A percentile compares a stretch with the other conserved stretches of the same genome.
phyloP scores from a whole-genome alignment of 1,139 yeast species.

The Schwanniomyces etchellsii region DNA sequence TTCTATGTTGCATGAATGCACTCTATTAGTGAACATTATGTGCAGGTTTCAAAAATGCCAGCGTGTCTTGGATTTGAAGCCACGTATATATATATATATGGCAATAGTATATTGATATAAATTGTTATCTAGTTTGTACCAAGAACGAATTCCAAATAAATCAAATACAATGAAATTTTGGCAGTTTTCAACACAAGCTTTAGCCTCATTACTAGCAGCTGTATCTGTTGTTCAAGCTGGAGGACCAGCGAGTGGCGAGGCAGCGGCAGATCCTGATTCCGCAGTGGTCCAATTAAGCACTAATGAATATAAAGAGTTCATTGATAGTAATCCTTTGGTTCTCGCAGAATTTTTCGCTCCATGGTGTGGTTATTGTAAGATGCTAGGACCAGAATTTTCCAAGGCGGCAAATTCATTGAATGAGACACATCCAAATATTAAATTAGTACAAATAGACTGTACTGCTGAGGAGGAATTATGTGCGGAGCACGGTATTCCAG shows the following conservation, averaged over 20 bases:
- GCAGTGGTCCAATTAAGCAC: constrained; percentile 79
- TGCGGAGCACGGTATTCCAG: constrained; percentile 66
- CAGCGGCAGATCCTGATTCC: constrained; percentile 74
- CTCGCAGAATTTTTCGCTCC: constrained; percentile 97
- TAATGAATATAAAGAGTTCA: constrained; percentile 55
- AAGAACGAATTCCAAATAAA: not conserved
- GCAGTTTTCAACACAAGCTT: constrained; percentile 32
- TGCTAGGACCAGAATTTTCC: constrained; percentile 84
- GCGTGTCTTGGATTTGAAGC: not conserved
- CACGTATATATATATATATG: not conserved
- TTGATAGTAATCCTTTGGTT: constrained; percentile 70
- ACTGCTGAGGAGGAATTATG: constrained; percentile 82
- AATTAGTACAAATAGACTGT: constrained; percentile 90
- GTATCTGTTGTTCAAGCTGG: constrained; percentile 28
- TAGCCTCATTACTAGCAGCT: constrained; percentile 35
- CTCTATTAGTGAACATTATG: too few relatives aligned
- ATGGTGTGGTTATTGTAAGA: constrained; percentile 99
- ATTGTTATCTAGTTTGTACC: too few relatives aligned
- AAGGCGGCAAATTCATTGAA: constrained; percentile 75
- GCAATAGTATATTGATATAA: not conserved
- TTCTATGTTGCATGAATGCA: too few relatives aligned
- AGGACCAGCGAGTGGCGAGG: constrained; percentile 49
- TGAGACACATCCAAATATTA: constrained; percentile 53
- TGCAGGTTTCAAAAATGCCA: not conserved
- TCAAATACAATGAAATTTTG: constrained; percentile 30